Base-by-base conservation (phyloP, 1,139 yeast species). In the Hemisphaericaspora subhashii region DNA sequence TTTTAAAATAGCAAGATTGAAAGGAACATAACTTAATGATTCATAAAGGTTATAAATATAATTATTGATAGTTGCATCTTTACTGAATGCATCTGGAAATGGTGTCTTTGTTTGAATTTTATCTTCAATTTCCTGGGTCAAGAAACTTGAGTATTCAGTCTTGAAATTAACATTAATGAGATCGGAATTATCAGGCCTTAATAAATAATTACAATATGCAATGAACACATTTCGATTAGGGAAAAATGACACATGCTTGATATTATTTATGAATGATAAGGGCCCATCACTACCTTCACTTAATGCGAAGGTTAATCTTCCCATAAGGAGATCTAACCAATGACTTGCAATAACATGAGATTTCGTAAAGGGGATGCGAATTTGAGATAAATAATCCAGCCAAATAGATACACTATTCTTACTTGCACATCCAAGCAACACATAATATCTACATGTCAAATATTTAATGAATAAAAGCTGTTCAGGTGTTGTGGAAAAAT, bases 291-390 rank as follows among this genome's bases (percentile, higher is more conserved):
- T 66, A 21, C 54, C 50, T 11, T 52, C 48, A 11, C 62, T 45
- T 36, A 67, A 49, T 11, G 47, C 41, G 14, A 43, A 35, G 10
- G 67, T 55, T 24, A 67, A 54, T 36, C 58, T 55, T 22, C 48
- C 50, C 41, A 55, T 60, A 31, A 69, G 46, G 25, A 62, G 50
- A 20, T 61, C 67, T n/a, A 66, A 52, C 77, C 77, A 72, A 39
- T 59, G 53, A 37, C 61, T 60, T 3, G 67, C 72, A 2, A 70
- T 62, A 16, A 68, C 62, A 34, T 67, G 66, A 5, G 70, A 58
- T 43, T 62, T 64, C 17, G 46, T 41, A 43, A 66, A 68, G 9
- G 68, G 68, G 21, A 42, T 49, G 16, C 52, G 52, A 37, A 55
- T 53, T 30, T 55, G 45, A 21, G 41, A 43, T 36, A 71, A 55